Base-by-base conservation (phyloP, 202 grass and related monocot genomes). In the Saccharum hybrid region DNA sequence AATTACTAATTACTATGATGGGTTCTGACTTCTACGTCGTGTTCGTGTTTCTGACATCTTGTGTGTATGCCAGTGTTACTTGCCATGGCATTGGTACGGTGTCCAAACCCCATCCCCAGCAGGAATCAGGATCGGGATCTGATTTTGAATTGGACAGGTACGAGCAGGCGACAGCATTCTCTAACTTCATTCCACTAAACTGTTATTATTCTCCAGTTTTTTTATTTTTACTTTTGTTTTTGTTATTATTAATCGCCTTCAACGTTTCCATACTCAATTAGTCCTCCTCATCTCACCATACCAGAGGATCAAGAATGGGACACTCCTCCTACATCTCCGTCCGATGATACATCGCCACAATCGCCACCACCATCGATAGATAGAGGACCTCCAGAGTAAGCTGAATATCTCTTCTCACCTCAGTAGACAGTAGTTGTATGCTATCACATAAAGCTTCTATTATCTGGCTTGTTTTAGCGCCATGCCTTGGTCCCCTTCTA, bases 121-220 rank as follows among this genome's bases (percentile, higher is more conserved):
- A 19, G 16, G 34, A n/a, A 68, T 39, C 65, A 3, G 36, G 34
- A 18, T 8, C 13, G 30, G 63, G 18, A 18, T 68, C 66, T 19
- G 66, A 68, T 40, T 21, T 68, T 22, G 66, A 69, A 42, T 69
- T 69, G 66, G 66, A 69, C 18, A 69, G 37, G 66, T 69, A 69
- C 18, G 4, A 39, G 4, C 36, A 19, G 3, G 60, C 39, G 1
- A 40, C 39, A 40, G 26, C 26, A 26, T 26, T 26, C 26, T 26
- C 26, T 13, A 12, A 12, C 4, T 8, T 8, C 43, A 46, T 46
- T 46, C 4, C 45, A 51, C 49, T 16, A 7, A 41, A 21, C 4
- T 42, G 38, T 42, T 19, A 22, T 56, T 56, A 56, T 56, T 56
- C 49, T 16, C 16, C 14, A 3, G 46, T 48, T 49, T 37, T 37